Conservation (phyloP, 2,329 filamentous ascomycete species). For the Aspergillus thermomutatus region DNA sequence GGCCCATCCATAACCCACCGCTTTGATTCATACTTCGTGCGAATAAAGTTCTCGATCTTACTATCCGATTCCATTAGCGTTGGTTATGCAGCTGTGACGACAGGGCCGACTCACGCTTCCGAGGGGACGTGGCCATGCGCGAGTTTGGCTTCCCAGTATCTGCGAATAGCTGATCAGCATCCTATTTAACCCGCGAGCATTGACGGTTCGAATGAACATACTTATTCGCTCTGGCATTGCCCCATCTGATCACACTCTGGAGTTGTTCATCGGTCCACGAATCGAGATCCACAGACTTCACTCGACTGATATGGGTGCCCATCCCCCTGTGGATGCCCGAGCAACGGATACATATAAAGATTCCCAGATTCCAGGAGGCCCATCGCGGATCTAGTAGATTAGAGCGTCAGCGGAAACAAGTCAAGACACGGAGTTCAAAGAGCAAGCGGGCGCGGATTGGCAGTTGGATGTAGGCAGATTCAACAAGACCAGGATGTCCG, state of each 20-base stretch:
- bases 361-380: conserved; percentile 97
- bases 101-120: conserved; percentile 59
- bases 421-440: background rate
- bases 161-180: conserved; percentile 24
- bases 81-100: background rate
- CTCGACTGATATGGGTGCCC: conserved; percentile 96
- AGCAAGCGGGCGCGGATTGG: background rate
- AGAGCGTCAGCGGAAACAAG: conserved; percentile 14
- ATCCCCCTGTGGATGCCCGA: conserved; percentile 98
- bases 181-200: background rate
- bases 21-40: conserved; percentile 98
- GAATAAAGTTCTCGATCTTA: conserved; percentile 99
- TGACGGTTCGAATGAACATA: conserved; percentile 39
- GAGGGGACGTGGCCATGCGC: conserved; percentile 87
- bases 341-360: conserved; percentile 97
- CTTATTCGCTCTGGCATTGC: conserved; percentile 94
- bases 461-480: background rate
- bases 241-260: conserved; percentile 90
- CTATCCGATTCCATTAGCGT: conserved; percentile 30
- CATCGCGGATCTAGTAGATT: conserved; percentile 76
- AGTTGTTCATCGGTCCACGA: conserved; percentile 98
- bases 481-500: conserved; percentile 4
- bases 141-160: conserved; percentile 92
- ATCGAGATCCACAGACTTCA: conserved; percentile 97
- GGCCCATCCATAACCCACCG: conserved; percentile 98